These are phyloP conservation scores for Echeveria elegans DNA, from an alignment of 164 flowering plant genomes.

Conservation along the genomic window DNA sequence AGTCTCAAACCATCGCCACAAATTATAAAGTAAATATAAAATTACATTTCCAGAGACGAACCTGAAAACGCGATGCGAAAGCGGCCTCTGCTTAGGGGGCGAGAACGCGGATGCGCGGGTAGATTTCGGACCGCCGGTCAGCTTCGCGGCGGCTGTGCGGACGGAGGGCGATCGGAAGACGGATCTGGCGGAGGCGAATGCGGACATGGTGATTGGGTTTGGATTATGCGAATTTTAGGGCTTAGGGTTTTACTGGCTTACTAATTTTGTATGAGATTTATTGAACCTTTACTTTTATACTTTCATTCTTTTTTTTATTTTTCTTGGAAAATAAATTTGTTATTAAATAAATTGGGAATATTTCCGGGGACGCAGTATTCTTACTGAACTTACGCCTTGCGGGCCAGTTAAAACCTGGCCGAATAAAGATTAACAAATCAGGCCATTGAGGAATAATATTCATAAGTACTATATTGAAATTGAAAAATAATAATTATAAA, in stretches of 20 bases:
- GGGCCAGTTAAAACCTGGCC: too few relatives aligned
- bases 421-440: too few relatives aligned
- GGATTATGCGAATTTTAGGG: not conserved
- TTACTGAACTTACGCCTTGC: too few relatives aligned
- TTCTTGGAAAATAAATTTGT: too few relatives aligned
- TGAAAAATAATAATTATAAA: too few relatives aligned
- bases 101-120: slow-evolving; percentile 33
- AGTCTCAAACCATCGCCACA: not conserved
- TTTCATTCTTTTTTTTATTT: too few relatives aligned
- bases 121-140: slow-evolving; percentile 25
- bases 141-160: slow-evolving; percentile 26
- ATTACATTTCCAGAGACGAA: not conserved
- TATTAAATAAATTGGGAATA: too few relatives aligned
- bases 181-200: slow-evolving; percentile 40
- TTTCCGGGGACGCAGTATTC: too few relatives aligned
- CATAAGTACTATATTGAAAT: too few relatives aligned
- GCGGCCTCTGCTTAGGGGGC: slow-evolving; percentile 28
- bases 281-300: not conserved
- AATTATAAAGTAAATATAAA: not conserved
- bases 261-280: not conserved
- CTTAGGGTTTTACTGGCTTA: slow-evolving; percentile 6
- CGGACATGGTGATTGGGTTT: not conserved
- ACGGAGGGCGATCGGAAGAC: slow-evolving; percentile 38
- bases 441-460: too few relatives aligned
- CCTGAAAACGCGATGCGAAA: slow-evolving; percentile 16